These are phyloP conservation scores for Colletotrichum endophyticum DNA, from an alignment of 2,329 filamentous ascomycete species.

Conservation along the genomic window DNA sequence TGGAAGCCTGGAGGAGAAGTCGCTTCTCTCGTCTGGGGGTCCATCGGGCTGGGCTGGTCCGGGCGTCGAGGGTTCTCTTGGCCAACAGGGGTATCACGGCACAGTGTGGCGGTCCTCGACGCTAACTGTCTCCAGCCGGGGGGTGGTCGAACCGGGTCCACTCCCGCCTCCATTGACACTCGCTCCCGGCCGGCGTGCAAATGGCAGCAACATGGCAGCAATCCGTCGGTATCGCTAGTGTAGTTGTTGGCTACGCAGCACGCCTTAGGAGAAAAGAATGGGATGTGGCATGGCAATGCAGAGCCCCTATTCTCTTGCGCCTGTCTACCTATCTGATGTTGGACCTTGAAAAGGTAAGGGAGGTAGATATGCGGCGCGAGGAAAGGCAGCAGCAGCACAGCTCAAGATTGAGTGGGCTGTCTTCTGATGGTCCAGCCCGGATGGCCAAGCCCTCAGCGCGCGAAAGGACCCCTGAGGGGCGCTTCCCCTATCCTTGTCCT, in stretches of 20 bases:
- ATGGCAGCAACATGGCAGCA: not conserved
- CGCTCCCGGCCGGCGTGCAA: not conserved
- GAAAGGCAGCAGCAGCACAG: not conserved
- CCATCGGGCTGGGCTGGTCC: not conserved
- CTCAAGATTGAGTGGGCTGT: not conserved
- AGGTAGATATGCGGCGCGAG: not conserved
- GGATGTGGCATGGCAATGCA: not conserved
- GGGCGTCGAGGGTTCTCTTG: not conserved
- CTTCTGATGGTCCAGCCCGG: not conserved
- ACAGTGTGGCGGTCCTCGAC: not conserved
- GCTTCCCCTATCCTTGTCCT: not conserved
- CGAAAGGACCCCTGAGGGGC: not conserved
- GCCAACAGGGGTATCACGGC: not conserved
- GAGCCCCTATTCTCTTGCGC: not conserved
- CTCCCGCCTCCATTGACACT: not conserved
- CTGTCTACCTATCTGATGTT: not conserved
- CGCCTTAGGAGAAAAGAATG: not conserved
- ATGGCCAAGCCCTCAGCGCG: not conserved
- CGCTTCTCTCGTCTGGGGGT: not conserved
- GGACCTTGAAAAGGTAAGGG: not conserved
- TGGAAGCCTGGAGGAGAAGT: not conserved
- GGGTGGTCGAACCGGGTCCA: not conserved
- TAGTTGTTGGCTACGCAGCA: not conserved
- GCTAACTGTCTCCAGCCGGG: slow-evolving; percentile 4
- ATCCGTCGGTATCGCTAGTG: not conserved